Evolutionary conservation across 2,329 filamentous ascomycete species (phyloP).

Genomic region (Ophiobolus disseminans): DNA sequence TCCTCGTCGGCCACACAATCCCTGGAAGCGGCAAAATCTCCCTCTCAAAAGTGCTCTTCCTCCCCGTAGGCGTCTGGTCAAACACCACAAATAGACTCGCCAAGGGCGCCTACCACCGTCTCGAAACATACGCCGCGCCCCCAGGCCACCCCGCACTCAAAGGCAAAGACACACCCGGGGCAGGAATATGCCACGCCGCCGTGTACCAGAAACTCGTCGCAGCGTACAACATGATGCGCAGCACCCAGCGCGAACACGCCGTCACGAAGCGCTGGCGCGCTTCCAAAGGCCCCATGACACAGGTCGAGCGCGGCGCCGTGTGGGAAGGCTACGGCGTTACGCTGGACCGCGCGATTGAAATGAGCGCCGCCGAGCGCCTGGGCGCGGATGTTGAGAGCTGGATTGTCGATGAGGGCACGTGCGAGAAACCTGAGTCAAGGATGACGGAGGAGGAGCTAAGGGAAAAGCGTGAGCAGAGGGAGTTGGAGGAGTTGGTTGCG

Average conservation of each 20-base stretch:
- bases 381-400: slow-evolving; percentile 10
- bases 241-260: slow-evolving; percentile 24
- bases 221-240: slow-evolving; percentile 25
- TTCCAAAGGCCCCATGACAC: slow-evolving; percentile 28
- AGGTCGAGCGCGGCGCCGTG: slow-evolving; percentile 29
- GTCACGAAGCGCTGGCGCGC: slow-evolving; percentile 42
- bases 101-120: slow-evolving; percentile 13
- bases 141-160: too few relatives aligned
- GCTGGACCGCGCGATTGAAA: slow-evolving; percentile 24
- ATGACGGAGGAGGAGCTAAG: slow-evolving; percentile 14
- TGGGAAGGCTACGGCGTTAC: slow-evolving; percentile 44
- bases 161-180: too few relatives aligned
- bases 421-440: slow-evolving; percentile 7
- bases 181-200: slow-evolving; percentile 8
- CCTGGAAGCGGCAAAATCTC: slow-evolving; percentile 13
- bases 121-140: slow-evolving; percentile 33
- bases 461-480: too few relatives aligned
- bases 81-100: slow-evolving; percentile 22
- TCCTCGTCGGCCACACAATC: slow-evolving; percentile 34
- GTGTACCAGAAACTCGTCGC: slow-evolving; percentile 30
- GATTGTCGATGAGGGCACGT: slow-evolving; percentile 9
- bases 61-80: slow-evolving; percentile 29
- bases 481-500: slow-evolving; percentile 28
- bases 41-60: slow-evolving; percentile 32
- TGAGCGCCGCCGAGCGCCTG: slow-evolving; percentile 29